These are phyloP conservation scores for Bondarzewia mesenterica DNA, from an alignment of 1,284 basidiomycete species.

Conservation along the genomic window DNA sequence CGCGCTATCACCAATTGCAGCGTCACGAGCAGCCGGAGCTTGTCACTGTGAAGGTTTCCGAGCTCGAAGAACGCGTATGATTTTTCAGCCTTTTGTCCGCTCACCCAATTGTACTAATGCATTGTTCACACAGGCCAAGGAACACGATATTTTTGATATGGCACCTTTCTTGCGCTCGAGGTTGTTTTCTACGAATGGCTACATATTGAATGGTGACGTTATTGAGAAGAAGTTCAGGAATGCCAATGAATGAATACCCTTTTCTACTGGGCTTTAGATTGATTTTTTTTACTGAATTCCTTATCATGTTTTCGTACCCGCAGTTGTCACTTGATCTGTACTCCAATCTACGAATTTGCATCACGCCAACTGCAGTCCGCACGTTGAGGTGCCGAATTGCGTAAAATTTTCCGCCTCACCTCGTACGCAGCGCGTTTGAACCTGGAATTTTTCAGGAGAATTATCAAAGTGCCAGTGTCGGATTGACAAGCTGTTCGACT, in stretches of 20 bases:
- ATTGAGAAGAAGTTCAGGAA: slow-evolving; percentile 66
- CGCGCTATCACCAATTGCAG: slow-evolving; percentile 74
- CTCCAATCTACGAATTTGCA: too few relatives aligned
- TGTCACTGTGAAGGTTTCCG: slow-evolving; percentile 66
- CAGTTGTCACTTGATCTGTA: too few relatives aligned
- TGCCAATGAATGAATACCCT: slow-evolving; percentile 1
- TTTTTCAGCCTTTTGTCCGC: neutral
- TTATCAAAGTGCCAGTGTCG: too few relatives aligned
- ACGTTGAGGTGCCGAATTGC: too few relatives aligned
- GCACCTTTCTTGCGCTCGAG: slow-evolving; percentile 79
- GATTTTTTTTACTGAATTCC: too few relatives aligned
- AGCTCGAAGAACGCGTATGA: slow-evolving; percentile 77
- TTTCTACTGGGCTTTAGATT: neutral
- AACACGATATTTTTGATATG: slow-evolving; percentile 91
- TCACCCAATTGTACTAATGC: slow-evolving; percentile 1
- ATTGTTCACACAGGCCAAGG: slow-evolving; percentile 66
- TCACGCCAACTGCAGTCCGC: too few relatives aligned
- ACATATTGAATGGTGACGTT: slow-evolving; percentile 55
- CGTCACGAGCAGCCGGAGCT: slow-evolving; percentile 70
- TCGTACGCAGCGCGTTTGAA: too few relatives aligned
- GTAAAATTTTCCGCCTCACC: too few relatives aligned
- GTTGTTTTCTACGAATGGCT: slow-evolving; percentile 88
- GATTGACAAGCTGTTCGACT: too few relatives aligned
- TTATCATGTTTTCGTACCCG: too few relatives aligned
- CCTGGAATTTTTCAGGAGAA: too few relatives aligned